A percentile compares a stretch with the other conserved stretches of the same genome.
These are phyloP conservation scores for Chimonanthus salicifolius DNA, from an alignment of 164 flowering plant genomes.

Conservation along the genomic window DNA sequence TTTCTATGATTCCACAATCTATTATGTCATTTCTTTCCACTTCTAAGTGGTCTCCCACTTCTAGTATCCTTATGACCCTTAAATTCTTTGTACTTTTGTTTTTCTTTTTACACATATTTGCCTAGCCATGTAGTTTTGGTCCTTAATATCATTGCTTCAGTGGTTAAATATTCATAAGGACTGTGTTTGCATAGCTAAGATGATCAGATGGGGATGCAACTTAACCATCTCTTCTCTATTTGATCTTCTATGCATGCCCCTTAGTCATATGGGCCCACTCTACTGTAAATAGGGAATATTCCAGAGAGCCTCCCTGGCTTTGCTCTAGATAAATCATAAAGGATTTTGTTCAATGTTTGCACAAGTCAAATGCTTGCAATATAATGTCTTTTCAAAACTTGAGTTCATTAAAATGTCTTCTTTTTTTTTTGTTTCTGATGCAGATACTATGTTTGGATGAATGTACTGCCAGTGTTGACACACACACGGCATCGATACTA, in stretches of 20 bases:
- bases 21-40: too few relatives aligned
- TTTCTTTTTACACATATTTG: too few relatives aligned
- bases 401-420: neutral
- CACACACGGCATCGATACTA: constrained; percentile 58
- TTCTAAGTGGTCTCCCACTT: too few relatives aligned
- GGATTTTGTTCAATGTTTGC: neutral
- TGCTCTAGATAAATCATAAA: neutral
- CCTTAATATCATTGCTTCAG: too few relatives aligned
- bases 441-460: constrained; percentile 95
- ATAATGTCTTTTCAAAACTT: neutral
- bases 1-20: too few relatives aligned
- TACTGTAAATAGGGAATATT: too few relatives aligned
- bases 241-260: neutral
- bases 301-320: too few relatives aligned
- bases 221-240: neutral
- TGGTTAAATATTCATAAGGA: neutral
- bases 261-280: too few relatives aligned
- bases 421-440: constrained; percentile 5
- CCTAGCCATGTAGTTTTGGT: too few relatives aligned
- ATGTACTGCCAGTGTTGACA: constrained; percentile 87
- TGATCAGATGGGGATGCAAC: neutral
- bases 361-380: neutral
- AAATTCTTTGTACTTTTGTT: too few relatives aligned
- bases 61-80: too few relatives aligned
- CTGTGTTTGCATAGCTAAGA: neutral